A percentile compares a stretch with the other conserved stretches of the same genome.
phyloP scores from a whole-genome alignment of 202 grass and related monocot genomes.

The Musa balbisiana region DNA sequence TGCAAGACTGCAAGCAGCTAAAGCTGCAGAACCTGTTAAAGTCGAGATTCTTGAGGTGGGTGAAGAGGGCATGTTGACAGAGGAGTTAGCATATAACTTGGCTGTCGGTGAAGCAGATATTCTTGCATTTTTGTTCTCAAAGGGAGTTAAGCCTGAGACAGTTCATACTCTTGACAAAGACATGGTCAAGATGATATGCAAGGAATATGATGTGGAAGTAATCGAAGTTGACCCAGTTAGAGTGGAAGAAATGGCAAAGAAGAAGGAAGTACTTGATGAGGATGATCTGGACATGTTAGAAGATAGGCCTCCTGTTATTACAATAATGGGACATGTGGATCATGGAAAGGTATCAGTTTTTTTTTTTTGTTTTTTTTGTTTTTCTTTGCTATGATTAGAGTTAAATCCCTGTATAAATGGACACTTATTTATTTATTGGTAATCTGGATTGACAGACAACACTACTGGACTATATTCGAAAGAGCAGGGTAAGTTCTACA shows the following conservation, averaged over 20 bases:
- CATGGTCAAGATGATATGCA: conserved; percentile 95
- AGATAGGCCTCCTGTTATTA: conserved; percentile 79
- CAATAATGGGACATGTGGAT: conserved; percentile 99
- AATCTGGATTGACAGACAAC: conserved; percentile 58
- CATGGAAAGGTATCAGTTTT: conserved; percentile 74
- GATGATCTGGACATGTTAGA: conserved; percentile 82
- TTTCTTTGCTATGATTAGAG: background rate
- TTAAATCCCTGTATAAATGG: background rate
- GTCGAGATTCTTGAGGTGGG: conserved; percentile 95
- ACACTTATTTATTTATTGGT: conserved; percentile 4
- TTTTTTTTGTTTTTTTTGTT: conserved; percentile 6
- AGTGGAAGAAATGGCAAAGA: conserved; percentile 92
- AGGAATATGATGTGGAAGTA: conserved; percentile 92
- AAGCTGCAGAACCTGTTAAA: conserved; percentile 74
- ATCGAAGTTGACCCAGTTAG: conserved; percentile 56
- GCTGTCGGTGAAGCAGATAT: conserved; percentile 64
- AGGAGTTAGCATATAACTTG: conserved; percentile 81
- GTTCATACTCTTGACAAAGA: conserved; percentile 69
- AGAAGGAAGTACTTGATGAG: conserved; percentile 80
- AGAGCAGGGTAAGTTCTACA: conserved; percentile 71
- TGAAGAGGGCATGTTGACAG: conserved; percentile 73
- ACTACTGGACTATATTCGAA: conserved; percentile 80
- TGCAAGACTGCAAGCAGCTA: conserved; percentile 58
- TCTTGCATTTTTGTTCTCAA: conserved; percentile 49
- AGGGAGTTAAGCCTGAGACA: conserved; percentile 52